phyloP scores from a whole-genome alignment of 1,139 yeast genomes.

The Suhomyces maxii region DNA sequence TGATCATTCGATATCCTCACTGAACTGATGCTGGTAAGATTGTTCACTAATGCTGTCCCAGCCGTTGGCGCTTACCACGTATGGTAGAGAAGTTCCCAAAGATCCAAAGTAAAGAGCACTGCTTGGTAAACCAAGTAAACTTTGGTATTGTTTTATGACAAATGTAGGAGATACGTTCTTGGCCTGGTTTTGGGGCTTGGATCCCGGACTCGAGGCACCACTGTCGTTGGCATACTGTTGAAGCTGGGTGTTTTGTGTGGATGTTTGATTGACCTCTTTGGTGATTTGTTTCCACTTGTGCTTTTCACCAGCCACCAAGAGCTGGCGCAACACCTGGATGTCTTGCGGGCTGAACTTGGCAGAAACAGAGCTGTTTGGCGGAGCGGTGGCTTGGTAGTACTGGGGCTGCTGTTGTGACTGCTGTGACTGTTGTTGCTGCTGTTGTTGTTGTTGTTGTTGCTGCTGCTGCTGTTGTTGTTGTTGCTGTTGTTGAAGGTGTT shows the following conservation, averaged over 20 bases:
- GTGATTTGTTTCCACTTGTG: slow-evolving; percentile 51
- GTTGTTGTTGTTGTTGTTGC: slow-evolving; percentile 12
- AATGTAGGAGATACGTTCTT: slow-evolving; percentile 48
- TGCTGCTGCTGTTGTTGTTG: slow-evolving; percentile 9
- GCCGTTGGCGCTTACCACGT: slow-evolving; percentile 38
- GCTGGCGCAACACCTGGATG: slow-evolving; percentile 39
- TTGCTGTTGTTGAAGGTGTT: slow-evolving; percentile 9
- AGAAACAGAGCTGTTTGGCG: slow-evolving; percentile 11
- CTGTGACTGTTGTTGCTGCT: slow-evolving; percentile 12
- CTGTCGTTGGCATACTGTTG: slow-evolving; percentile 9
- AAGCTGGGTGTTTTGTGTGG: slow-evolving; percentile 13
- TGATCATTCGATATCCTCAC: slow-evolving; percentile 16
- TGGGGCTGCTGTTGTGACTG: slow-evolving; percentile 5
- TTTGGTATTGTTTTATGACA: slow-evolving; percentile 46
- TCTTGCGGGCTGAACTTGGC: slow-evolving; percentile 39
- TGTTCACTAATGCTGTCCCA: slow-evolving; percentile 36
- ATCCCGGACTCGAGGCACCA: slow-evolving; percentile 8
- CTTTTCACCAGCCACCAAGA: slow-evolving; percentile 43
- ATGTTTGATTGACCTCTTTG: slow-evolving; percentile 39
- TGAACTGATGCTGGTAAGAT: slow-evolving; percentile 18
- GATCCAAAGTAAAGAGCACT: slow-evolving; percentile 40
- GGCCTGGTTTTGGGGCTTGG: slow-evolving; percentile 14
- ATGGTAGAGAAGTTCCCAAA: slow-evolving; percentile 44
- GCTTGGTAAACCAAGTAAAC: slow-evolving; percentile 43
- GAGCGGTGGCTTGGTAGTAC: slow-evolving; percentile 5